Base-by-base conservation (phyloP, 2,329 filamentous ascomycete genomes). In the Colletotrichum tropicicola region DNA sequence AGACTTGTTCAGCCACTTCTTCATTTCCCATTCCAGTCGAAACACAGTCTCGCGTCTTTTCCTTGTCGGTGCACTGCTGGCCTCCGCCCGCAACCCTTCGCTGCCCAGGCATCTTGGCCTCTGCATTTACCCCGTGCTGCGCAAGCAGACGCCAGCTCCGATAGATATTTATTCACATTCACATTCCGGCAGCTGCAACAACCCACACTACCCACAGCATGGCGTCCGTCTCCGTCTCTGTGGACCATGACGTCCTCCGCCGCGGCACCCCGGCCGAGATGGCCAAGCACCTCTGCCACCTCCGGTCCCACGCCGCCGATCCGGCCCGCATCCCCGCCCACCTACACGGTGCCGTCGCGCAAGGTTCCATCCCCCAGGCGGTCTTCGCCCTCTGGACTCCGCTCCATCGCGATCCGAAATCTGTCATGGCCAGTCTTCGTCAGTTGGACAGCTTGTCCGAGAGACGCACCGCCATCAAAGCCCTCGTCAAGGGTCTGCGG, bases 261-360 rank as follows among this genome's bases (percentile, higher is more conserved):
- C 35, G 13, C 37, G 53, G 52, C 9, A 61, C 43, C 15, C 52
- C 27, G 19, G n/a, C 52, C 19, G 59, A 62, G 27, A 27, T 57
- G 10, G 52, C 59, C 27, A 3, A 23, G 4, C 23, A 51, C 27
- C 44, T 62, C 7, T 37, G 44, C 9, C 30, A 21, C 3, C 19
- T 57, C 25, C 43, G 44, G 12, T 43, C 52, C n/a, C 28, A n/a
- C 19, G 25, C 52, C 35, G 9, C 43, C 32, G 19, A 51, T 32
- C 44, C 53, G 8, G 32, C 37, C 19, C 43, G 15, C 37, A 23
- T 62, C n/a, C 51, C 59, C 9, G 10, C 28, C n/a, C 27, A 51
- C 6, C 45, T 51, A 7, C 53, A 58, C 17, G 35, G 47, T 10
- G 53, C 59, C 4, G 37, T 58, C 8, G 19, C n/a, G 12, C 35